A percentile compares a stretch with the other conserved stretches of the same genome.
Evolutionary conservation across 192 early-diverging fungal genomes (phyloP).

Genomic region (Backusella circina): DNA sequence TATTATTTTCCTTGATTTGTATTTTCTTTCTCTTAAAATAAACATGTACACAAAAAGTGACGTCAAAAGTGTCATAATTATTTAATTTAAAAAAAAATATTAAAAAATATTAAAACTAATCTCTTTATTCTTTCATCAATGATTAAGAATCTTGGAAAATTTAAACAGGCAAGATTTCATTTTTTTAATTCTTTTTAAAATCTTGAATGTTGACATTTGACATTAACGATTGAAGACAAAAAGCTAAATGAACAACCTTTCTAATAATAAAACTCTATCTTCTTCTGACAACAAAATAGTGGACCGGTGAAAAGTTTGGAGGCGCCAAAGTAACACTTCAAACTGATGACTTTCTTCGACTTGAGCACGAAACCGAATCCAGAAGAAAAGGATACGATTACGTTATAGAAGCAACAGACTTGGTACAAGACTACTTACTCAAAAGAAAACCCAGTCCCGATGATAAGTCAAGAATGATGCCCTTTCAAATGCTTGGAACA

Average conservation of each 20-base stretch:
- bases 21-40: not conserved
- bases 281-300: slow-evolving; percentile 36
- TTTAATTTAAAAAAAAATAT: not conserved
- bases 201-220: not conserved
- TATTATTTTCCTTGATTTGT: not conserved
- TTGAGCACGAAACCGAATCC: slow-evolving; percentile 72
- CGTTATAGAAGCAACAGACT: slow-evolving; percentile 49
- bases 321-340: slow-evolving; percentile 64
- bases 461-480: slow-evolving; percentile 55
- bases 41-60: not conserved
- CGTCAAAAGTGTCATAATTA: not conserved
- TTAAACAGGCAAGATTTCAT: slow-evolving; percentile 52
- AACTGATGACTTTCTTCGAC: slow-evolving; percentile 78
- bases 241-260: not conserved
- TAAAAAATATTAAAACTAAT: not conserved
- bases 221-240: not conserved
- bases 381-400: slow-evolving; percentile 63
- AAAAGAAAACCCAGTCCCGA: slow-evolving; percentile 68
- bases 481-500: slow-evolving; percentile 62
- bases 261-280: not conserved
- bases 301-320: slow-evolving; percentile 82
- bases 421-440: slow-evolving; percentile 42
- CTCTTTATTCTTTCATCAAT: slow-evolving; percentile 17
- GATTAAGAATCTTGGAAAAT: slow-evolving; percentile 64
- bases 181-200: not conserved